Evolutionary conservation across 2,329 filamentous ascomycete genomes (phyloP).

Genomic region (Thielaviopsis populi): DNA sequence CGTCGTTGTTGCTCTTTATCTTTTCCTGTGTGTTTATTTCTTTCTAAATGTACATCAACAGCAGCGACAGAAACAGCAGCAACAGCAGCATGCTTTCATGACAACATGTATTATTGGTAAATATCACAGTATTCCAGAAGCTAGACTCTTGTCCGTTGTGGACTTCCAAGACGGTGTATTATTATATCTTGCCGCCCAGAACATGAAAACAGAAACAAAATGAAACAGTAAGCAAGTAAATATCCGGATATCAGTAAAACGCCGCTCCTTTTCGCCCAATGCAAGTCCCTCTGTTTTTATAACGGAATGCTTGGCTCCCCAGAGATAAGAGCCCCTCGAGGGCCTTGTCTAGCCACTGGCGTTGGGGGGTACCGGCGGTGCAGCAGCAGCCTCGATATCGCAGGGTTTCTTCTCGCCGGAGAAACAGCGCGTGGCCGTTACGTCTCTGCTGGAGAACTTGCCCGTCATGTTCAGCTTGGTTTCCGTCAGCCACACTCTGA

Average conservation of each 20-base stretch:
- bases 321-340: not conserved
- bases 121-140: not conserved
- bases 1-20: not conserved
- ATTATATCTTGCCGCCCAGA: not conserved
- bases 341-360: not conserved
- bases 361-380: constrained; percentile 1
- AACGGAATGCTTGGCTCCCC: not conserved
- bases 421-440: not conserved
- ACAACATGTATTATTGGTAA: not conserved
- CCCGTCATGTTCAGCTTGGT: constrained; percentile 30
- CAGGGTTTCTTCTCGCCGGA: constrained; percentile 9
- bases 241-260: not conserved
- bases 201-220: not conserved
- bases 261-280: not conserved
- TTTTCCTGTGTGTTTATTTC: not conserved
- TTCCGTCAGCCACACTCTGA: constrained; percentile 36
- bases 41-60: not conserved
- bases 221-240: not conserved
- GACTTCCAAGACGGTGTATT: not conserved
- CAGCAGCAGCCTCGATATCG: constrained; percentile 21
- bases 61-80: not conserved
- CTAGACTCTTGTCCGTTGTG: not conserved
- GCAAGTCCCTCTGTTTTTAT: not conserved
- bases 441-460: constrained; percentile 26
- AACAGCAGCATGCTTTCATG: not conserved